Conservation (phyloP, 2,329 filamentous ascomycete genomes). For the Atkinsonella hypoxylon region DNA sequence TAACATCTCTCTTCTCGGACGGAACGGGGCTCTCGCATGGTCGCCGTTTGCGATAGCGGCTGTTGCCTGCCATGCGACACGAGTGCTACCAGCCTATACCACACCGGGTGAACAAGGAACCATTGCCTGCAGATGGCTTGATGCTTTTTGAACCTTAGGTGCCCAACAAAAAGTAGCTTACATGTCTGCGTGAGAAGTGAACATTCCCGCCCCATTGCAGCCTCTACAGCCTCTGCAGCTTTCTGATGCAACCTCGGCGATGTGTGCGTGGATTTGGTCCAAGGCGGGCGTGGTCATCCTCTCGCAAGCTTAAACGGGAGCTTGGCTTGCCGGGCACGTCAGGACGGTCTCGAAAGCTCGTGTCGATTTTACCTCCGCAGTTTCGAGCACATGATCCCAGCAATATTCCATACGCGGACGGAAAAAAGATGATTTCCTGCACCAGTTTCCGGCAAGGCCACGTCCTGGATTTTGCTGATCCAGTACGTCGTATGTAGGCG, state of each 20-base stretch:
- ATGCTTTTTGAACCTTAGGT: background rate
- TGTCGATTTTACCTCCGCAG: background rate
- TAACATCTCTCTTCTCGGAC: background rate
- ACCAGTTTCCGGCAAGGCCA: background rate
- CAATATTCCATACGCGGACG: no score
- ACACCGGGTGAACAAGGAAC: background rate
- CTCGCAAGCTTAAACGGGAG: background rate
- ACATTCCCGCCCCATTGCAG: background rate
- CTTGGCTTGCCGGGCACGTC: background rate
- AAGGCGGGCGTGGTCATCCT: background rate
- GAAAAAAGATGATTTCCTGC: background rate
- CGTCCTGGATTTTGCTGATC: no score
- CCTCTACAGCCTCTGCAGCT: background rate
- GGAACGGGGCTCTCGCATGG: background rate
- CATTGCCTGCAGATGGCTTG: background rate
- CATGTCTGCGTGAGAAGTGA: background rate
- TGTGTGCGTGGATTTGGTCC: background rate
- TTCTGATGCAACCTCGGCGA: background rate
- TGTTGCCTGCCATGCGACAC: background rate
- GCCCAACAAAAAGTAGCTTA: background rate
- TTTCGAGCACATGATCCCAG: background rate
- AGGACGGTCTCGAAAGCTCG: background rate
- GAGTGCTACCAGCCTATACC: background rate
- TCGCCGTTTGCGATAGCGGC: background rate
- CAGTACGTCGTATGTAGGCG: no score